phyloP scores from a whole-genome alignment of 257 asterid species.

The Solanum ossicruentum region DNA sequence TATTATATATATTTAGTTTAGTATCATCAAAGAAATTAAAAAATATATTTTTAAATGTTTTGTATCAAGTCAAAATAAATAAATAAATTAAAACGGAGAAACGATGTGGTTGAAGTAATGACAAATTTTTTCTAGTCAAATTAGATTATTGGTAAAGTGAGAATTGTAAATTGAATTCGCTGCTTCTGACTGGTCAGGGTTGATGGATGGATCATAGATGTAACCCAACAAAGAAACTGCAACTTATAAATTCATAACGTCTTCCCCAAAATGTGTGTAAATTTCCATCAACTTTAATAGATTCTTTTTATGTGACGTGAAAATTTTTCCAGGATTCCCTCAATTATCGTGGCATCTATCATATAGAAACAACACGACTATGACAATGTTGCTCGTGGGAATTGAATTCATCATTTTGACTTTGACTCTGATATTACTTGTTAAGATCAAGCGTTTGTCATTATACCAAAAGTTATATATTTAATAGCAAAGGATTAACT shows the following conservation, averaged over 20 bases:
- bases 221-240: background rate
- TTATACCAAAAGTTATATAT: no score
- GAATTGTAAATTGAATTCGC: background rate
- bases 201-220: background rate
- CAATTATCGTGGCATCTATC: background rate
- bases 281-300: background rate
- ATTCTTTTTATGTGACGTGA: background rate
- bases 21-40: no score
- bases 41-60: fast-evolving
- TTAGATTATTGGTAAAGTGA: background rate
- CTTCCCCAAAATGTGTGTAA: background rate
- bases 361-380: background rate
- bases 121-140: background rate
- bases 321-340: background rate
- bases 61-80: background rate
- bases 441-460: no score
- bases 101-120: no score
- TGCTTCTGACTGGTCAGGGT: background rate
- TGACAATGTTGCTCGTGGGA: no score
- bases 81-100: no score
- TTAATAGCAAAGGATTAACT: no score
- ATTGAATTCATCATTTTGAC: no score
- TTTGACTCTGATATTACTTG: no score
- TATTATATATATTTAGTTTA: background rate
- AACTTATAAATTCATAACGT: background rate